Conservation (phyloP, 2,329 filamentous ascomycete genomes). For the Pyrenochaeta sp. region DNA sequence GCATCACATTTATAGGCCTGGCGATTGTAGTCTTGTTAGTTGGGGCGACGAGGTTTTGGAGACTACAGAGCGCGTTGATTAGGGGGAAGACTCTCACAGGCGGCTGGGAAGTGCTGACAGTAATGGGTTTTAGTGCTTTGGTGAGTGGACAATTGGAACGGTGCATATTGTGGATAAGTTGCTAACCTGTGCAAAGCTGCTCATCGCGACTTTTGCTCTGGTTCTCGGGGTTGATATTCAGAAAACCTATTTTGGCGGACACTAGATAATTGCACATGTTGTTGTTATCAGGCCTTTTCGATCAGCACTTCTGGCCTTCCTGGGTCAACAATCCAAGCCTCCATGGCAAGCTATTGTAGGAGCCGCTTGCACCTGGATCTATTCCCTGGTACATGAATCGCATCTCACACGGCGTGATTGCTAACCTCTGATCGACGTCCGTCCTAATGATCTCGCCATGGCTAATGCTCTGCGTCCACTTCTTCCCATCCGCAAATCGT, state of each 20-base stretch:
- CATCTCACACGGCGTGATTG: slow-evolving; percentile 43
- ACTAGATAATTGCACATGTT: background rate
- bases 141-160: no score
- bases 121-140: slow-evolving; percentile 56
- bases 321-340: slow-evolving; percentile 45
- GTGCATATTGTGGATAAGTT: background rate
- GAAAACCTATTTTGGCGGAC: slow-evolving; percentile 13
- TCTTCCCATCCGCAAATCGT: slow-evolving; percentile 35
- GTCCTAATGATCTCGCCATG: slow-evolving; percentile 46
- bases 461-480: slow-evolving; percentile 51
- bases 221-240: slow-evolving; percentile 26
- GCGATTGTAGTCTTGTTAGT: slow-evolving; percentile 60
- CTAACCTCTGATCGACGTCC: slow-evolving; percentile 49
- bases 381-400: slow-evolving; percentile 52
- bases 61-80: slow-evolving; percentile 66
- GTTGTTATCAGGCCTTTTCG: no score
- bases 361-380: slow-evolving; percentile 34
- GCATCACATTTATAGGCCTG: slow-evolving; percentile 56
- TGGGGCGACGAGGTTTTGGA: slow-evolving; percentile 67
- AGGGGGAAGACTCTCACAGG: slow-evolving; percentile 64
- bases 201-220: slow-evolving; percentile 25
- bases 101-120: slow-evolving; percentile 64
- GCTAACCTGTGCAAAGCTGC: slow-evolving; percentile 17
- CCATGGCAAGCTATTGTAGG: slow-evolving; percentile 51
- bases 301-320: no score